Evolutionary conservation across 2,329 filamentous ascomycete species (phyloP).

Genomic region (Fusarium lyarnte): DNA sequence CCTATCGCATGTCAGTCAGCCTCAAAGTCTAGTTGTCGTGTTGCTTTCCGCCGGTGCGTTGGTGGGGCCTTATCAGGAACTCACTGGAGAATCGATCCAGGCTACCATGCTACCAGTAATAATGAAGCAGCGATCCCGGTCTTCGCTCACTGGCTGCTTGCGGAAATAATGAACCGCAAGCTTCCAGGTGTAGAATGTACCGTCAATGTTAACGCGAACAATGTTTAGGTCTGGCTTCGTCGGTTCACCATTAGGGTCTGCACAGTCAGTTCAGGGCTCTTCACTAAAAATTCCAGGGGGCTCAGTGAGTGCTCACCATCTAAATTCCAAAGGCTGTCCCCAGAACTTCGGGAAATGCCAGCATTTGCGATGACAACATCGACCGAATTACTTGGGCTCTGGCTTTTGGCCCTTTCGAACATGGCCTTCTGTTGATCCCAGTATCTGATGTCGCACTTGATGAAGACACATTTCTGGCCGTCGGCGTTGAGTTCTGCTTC

Average conservation of each 20-base stretch:
- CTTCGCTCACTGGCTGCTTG: conserved; percentile 49
- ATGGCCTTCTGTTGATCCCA: conserved; percentile 55
- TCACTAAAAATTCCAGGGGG: neutral
- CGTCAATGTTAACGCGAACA: conserved; percentile 53
- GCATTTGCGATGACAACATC: conserved; percentile 61
- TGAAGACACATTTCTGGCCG: conserved; percentile 43
- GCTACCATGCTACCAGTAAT: conserved; percentile 59
- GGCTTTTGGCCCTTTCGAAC: conserved; percentile 52
- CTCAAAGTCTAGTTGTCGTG: too few relatives aligned
- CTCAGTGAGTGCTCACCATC: conserved; percentile 43
- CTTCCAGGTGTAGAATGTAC: conserved; percentile 57
- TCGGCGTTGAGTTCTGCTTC: conserved; percentile 47
- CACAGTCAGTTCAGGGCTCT: neutral
- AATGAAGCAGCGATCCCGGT: conserved; percentile 58
- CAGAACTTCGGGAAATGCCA: conserved; percentile 50
- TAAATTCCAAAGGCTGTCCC: conserved; percentile 52
- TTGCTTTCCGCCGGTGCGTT: too few relatives aligned
- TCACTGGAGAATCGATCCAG: conserved; percentile 56
- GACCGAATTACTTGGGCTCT: conserved; percentile 51
- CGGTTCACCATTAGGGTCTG: conserved; percentile 29
- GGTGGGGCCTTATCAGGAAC: neutral
- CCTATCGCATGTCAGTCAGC: neutral
- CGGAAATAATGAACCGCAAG: conserved; percentile 59
- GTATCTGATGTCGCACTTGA: conserved; percentile 54
- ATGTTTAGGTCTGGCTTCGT: conserved; percentile 54